Base-by-base conservation (phyloP, 139 green algal genomes). In the Tetratostichococcus sp. region DNA sequence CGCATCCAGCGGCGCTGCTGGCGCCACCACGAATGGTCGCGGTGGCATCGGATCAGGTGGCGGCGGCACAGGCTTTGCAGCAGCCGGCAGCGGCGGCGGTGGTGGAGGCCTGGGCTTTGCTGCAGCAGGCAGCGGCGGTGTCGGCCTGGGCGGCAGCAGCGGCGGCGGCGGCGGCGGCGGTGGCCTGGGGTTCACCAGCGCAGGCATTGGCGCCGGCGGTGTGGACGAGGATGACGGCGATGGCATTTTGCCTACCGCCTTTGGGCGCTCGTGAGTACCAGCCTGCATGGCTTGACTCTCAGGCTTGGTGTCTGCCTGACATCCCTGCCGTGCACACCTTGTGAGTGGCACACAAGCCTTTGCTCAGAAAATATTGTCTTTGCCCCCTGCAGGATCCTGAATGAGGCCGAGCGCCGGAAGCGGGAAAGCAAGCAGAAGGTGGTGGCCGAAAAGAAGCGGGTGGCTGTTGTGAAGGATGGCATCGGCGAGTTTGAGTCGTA, bases 401-500 rank as follows among this genome's bases (percentile, higher is more conserved):
- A 62, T 2, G 50, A 62, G 19, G 50, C 50, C 4, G 50, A 62
- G 50, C 50, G 50, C 17, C 62, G 67, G 1, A 39, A 71, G 32
- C 31, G 31, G 31, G 67, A 62, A 2, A 2, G 2, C 17, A 62
- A 62, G 50, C 50, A 62, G 17, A 87, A 82, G 57, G 84, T 77
- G 33, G 79, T 71, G 39, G 87, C 82, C 2, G 75, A 83, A 75
- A 62, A 62, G 50, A 62, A 62, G 50, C 50, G 50, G 50, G 50
- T 62, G 11, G 78, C 39, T 30, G 21, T 75, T 67, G 32, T 65
- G 67, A 70, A 87, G 69, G 43, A 66, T 33, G 73, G 86, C 17
- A 83, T 96, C 35, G 93, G 82, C 2, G 67, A 71, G 1, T 98
- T 98, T 81, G 95, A 98, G 77, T 77, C 85, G 73, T 87, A 97